Conservation (phyloP, 208 protist species). For the Leishmania guyanensis region DNA sequence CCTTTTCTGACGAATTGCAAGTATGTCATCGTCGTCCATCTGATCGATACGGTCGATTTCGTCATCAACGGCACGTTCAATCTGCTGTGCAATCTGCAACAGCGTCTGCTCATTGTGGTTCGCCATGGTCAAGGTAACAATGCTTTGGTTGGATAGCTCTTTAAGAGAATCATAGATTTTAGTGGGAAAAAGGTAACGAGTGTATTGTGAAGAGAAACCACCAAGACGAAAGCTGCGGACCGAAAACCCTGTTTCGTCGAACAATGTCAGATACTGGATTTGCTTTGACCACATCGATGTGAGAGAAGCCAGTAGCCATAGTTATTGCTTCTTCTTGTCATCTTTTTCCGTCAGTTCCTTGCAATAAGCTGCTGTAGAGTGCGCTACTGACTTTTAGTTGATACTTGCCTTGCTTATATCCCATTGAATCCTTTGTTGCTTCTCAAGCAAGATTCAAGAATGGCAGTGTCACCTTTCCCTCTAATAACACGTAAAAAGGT, state of each 20-base stretch:
- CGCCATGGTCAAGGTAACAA: slow-evolving; percentile 12
- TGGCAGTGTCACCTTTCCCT: slow-evolving; percentile 51
- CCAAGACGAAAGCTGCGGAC: neutral
- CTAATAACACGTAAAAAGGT: slow-evolving; percentile 53
- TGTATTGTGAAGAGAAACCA: neutral
- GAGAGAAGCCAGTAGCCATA: neutral
- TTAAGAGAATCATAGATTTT: neutral
- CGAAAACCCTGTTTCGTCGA: neutral
- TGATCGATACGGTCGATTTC: slow-evolving; percentile 83
- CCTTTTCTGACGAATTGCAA: slow-evolving; percentile 67
- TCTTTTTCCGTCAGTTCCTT: neutral
- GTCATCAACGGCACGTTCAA: slow-evolving; percentile 87
- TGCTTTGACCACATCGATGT: neutral
- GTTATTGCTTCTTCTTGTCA: neutral
- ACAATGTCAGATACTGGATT: too few relatives aligned
- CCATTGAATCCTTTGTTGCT: slow-evolving; percentile 41
- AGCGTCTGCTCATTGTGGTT: slow-evolving; percentile 62
- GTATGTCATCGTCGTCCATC: slow-evolving; percentile 91
- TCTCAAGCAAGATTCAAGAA: slow-evolving; percentile 50
- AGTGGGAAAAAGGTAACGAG: slow-evolving; percentile 6
- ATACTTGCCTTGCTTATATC: slow-evolving; percentile 3
- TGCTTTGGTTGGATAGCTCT: neutral
- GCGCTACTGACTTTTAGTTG: neutral
- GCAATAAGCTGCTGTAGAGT: neutral
- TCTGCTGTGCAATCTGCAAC: slow-evolving; percentile 77